These are phyloP conservation scores for Incumbomyces delicatus DNA, from an alignment of 2,329 filamentous ascomycete species.

Conservation along the genomic window DNA sequence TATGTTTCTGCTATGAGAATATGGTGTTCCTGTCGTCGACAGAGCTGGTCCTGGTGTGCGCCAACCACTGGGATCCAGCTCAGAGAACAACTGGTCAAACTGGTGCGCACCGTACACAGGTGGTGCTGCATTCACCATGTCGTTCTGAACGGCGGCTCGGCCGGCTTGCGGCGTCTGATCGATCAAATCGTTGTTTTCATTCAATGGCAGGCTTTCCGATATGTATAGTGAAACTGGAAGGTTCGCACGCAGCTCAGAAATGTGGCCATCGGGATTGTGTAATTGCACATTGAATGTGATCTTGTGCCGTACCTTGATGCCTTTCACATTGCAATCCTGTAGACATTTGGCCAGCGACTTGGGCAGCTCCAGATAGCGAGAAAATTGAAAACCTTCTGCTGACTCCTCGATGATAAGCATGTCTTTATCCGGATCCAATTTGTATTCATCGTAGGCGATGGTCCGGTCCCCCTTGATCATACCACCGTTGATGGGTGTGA, in stretches of 20 bases:
- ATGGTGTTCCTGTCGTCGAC: conserved; percentile 70
- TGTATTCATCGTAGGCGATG: conserved; percentile 57
- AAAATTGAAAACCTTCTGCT: conserved; percentile 52
- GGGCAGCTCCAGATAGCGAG: conserved; percentile 57
- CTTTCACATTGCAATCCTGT: conserved; percentile 79
- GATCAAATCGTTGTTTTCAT: conserved; percentile 74
- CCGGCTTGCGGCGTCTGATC: conserved; percentile 46
- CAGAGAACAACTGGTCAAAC: conserved; percentile 82
- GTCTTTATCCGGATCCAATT: conserved; percentile 57
- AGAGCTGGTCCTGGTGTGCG: conserved; percentile 58
- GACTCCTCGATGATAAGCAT: conserved; percentile 45
- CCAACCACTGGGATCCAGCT: conserved; percentile 71
- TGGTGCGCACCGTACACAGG: conserved; percentile 85
- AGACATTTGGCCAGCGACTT: conserved; percentile 73
- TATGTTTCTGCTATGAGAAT: conserved; percentile 58
- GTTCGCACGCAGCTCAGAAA: conserved; percentile 74
- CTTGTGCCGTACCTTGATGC: conserved; percentile 88
- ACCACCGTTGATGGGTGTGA: conserved; percentile 22
- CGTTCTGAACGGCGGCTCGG: conserved; percentile 42
- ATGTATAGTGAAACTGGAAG: conserved; percentile 90
- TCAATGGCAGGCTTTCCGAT: conserved; percentile 81
- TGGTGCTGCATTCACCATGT: conserved; percentile 61
- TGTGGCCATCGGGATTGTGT: conserved; percentile 87
- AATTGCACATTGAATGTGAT: conserved; percentile 84
- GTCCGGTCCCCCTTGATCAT: conserved; percentile 51